phyloP scores from a whole-genome alignment of 1,284 basidiomycete species.

The Xerocomus nothofagi region DNA sequence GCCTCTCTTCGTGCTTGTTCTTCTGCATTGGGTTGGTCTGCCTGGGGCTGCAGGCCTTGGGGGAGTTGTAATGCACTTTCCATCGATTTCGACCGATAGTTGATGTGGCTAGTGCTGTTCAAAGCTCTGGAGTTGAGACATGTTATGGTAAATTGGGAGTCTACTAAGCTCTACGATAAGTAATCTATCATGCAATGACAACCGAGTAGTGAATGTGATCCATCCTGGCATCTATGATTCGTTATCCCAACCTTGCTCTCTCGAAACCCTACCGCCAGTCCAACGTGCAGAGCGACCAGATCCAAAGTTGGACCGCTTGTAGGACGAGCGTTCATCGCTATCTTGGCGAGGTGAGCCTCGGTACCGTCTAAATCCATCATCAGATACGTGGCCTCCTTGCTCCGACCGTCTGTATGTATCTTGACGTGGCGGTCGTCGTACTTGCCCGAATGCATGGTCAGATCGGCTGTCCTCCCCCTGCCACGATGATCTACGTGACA shows the following conservation, averaged over 20 bases:
- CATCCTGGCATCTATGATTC: conserved; percentile 7
- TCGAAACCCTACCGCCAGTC: conserved; percentile 1
- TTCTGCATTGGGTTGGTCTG: conserved; percentile 38
- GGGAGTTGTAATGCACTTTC: conserved; percentile 28
- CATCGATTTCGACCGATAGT: conserved; percentile 11
- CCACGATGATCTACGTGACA: conserved; percentile 16
- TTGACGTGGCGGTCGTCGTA: conserved; percentile 8
- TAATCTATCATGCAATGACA: conserved; percentile 9
- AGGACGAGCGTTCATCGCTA: conserved; percentile 2
- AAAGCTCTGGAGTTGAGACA: not conserved
- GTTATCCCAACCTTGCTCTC: conserved; percentile 8
- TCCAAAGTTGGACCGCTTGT: conserved; percentile 11
- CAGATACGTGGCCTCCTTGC: not conserved
- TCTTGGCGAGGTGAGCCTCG: conserved; percentile 6
- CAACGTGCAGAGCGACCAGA: conserved; percentile 2
- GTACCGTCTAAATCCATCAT: not conserved
- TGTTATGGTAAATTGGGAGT: not conserved
- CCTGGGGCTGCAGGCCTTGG: conserved; percentile 31
- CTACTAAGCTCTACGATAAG: conserved; percentile 2
- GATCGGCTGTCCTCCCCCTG: conserved; percentile 1
- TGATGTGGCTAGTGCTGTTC: conserved; percentile 8
- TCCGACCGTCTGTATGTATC: not conserved
- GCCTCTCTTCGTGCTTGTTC: conserved; percentile 60
- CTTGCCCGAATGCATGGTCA: not conserved
- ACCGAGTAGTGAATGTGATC: conserved; percentile 4